These are phyloP conservation scores for Talaromyces albobiverticillius DNA, from an alignment of 2,329 filamentous ascomycete genomes.

Conservation along the genomic window DNA sequence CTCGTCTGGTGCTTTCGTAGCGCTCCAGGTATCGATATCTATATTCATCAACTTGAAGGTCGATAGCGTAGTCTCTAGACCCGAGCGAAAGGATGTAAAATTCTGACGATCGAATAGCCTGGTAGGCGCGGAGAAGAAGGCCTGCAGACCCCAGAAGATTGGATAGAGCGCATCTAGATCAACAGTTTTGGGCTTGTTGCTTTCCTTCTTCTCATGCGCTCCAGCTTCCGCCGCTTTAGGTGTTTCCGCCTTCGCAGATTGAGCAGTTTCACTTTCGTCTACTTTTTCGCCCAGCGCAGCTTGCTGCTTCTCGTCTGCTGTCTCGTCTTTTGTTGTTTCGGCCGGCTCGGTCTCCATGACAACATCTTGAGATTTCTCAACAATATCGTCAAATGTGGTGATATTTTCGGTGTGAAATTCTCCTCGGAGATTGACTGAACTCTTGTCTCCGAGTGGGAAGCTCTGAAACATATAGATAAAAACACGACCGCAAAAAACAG, in stretches of 20 bases:
- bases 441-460: constrained; percentile 93
- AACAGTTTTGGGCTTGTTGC: constrained; percentile 50
- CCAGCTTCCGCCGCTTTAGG: not conserved
- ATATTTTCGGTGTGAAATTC: constrained; percentile 96
- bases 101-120: constrained; percentile 70
- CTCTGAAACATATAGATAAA: constrained; percentile 99
- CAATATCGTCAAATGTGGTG: constrained; percentile 71
- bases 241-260: constrained; percentile 10
- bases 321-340: constrained; percentile 36
- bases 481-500: constrained; percentile 93
- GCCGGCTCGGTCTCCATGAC: constrained; percentile 59
- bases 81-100: constrained; percentile 64
- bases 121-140: constrained; percentile 87
- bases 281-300: constrained; percentile 24
- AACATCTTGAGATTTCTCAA: constrained; percentile 41
- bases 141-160: constrained; percentile 89
- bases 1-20: constrained; percentile 60
- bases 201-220: constrained; percentile 17
- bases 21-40: constrained; percentile 65
- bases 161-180: constrained; percentile 77
- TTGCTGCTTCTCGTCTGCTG: constrained; percentile 33
- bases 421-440: constrained; percentile 91
- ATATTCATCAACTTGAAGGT: constrained; percentile 71
- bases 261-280: constrained; percentile 16
- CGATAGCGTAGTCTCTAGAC: constrained; percentile 61